Evolutionary conservation across 139 green algal genomes (phyloP).

Genomic region (Haematococcus sp.): DNA sequence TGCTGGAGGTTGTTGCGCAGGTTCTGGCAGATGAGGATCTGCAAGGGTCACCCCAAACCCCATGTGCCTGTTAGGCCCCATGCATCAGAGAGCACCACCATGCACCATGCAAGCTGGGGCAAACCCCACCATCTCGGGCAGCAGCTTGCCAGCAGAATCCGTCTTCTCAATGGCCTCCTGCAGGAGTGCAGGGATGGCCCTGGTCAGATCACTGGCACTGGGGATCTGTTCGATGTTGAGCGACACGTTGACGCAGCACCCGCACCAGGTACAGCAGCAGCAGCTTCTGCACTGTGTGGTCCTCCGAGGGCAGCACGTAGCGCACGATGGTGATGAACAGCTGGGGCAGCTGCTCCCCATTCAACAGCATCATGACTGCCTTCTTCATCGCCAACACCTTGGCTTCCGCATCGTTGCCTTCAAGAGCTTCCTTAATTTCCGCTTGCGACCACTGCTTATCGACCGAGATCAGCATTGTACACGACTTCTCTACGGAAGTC

Average conservation of each 20-base stretch:
- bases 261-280: slow-evolving; percentile 95
- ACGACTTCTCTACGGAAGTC: slow-evolving; percentile 72
- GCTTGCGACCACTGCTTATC: slow-evolving; percentile 65
- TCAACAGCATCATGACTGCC: slow-evolving; percentile 89
- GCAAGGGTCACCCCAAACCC: slow-evolving; percentile 13
- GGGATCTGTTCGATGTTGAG: too few relatives aligned
- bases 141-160: slow-evolving; percentile 88
- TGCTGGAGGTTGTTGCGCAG: slow-evolving; percentile 99
- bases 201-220: not conserved
- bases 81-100: not conserved
- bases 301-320: slow-evolving; percentile 96
- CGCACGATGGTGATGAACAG: slow-evolving; percentile 99
- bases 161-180: slow-evolving; percentile 95
- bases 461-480: slow-evolving; percentile 91
- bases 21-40: slow-evolving; percentile 99
- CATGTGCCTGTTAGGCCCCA: too few relatives aligned
- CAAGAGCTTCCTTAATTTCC: slow-evolving; percentile 94
- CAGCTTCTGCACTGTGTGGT: slow-evolving; percentile 98
- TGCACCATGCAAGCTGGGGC: not conserved
- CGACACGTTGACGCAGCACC: not conserved
- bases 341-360: slow-evolving; percentile 90
- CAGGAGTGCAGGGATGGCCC: not conserved
- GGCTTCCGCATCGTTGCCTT: slow-evolving; percentile 75
- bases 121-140: slow-evolving; percentile 94
- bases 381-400: slow-evolving; percentile 96